These are phyloP conservation scores for Kodamaea plutei DNA, from an alignment of 1,139 yeast genomes.

Conservation along the genomic window DNA sequence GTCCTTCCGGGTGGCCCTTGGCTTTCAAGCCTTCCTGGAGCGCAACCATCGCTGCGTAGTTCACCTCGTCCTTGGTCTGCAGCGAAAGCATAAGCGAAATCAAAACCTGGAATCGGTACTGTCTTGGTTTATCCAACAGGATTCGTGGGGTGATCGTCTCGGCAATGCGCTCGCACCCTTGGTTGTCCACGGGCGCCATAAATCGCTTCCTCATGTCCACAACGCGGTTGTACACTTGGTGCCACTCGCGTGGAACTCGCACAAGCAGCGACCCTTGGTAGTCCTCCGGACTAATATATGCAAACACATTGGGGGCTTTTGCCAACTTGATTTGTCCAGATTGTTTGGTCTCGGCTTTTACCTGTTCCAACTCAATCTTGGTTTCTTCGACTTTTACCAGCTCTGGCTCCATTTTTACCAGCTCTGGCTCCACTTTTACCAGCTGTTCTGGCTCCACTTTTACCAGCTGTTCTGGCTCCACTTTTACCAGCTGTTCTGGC, in stretches of 20 bases:
- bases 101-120: slow-evolving; percentile 68
- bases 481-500: no score
- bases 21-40: slow-evolving; percentile 45
- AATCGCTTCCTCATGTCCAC: slow-evolving; percentile 61
- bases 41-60: slow-evolving; percentile 64
- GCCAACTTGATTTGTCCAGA: no score
- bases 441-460: no score
- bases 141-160: slow-evolving; percentile 35
- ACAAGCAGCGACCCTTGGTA: slow-evolving; percentile 2
- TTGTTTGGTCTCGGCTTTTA: background rate
- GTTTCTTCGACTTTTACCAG: background rate
- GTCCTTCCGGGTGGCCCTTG: slow-evolving; percentile 28
- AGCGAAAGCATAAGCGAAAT: slow-evolving; percentile 84
- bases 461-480: no score
- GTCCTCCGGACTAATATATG: slow-evolving; percentile 7
- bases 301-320: slow-evolving; percentile 10
- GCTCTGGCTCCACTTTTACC: no score
- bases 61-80: slow-evolving; percentile 89
- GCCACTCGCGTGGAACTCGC: slow-evolving; percentile 44
- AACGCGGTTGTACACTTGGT: slow-evolving; percentile 55
- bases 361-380: background rate
- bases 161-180: slow-evolving; percentile 84
- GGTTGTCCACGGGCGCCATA: slow-evolving; percentile 78
- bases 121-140: slow-evolving; percentile 27
- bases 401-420: background rate